Evolutionary conservation across 2,329 filamentous ascomycete genomes (phyloP).

Genomic region (Fusarium chaquense): DNA sequence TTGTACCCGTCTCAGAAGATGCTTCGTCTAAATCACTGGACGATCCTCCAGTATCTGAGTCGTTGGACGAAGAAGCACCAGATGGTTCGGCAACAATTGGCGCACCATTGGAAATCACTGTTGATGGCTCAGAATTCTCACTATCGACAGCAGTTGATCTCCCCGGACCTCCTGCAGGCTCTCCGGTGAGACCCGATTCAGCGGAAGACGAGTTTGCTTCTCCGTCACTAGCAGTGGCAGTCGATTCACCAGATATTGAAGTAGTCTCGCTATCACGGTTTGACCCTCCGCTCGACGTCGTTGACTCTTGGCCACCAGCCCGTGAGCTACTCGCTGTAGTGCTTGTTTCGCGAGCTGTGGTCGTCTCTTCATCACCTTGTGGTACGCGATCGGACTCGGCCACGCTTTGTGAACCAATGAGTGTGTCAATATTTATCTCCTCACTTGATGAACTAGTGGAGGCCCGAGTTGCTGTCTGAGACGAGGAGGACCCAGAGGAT

Average conservation of each 20-base stretch:
- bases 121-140: background rate
- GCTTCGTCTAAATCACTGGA: rapidly evolving
- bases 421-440: background rate
- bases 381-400: constrained; percentile 5
- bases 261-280: background rate
- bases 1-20: background rate
- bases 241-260: background rate
- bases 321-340: no score
- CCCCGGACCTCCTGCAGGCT: constrained; percentile 1
- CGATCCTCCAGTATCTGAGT: rapidly evolving
- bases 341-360: background rate
- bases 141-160: background rate
- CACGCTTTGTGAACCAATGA: constrained; percentile 14
- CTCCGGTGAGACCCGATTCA: background rate
- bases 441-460: background rate
- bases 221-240: background rate
- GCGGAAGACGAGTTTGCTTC: background rate
- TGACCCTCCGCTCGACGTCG: background rate
- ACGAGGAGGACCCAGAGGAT: rapidly evolving
- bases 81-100: background rate
- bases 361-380: background rate
- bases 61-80: rapidly evolving
- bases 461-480: background rate
- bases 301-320: rapidly evolving
- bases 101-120: background rate